Conservation (phyloP, 306 rosid species). For the Rosa persica region DNA sequence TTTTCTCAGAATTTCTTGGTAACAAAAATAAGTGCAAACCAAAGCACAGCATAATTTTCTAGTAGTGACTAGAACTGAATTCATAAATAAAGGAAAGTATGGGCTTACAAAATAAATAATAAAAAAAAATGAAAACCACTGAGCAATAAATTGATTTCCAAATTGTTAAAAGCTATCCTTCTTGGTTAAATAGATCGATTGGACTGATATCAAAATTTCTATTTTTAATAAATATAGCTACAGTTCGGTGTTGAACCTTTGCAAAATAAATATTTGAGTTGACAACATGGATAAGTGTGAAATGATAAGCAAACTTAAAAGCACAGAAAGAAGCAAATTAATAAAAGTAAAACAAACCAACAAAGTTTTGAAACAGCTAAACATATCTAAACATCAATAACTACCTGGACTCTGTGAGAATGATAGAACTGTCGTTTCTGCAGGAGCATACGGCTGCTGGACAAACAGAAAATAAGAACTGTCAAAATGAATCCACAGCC, state of each 20-base stretch:
- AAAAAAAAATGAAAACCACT: neutral
- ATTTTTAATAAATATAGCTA: neutral
- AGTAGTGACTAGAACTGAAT: neutral
- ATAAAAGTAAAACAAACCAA: constrained; percentile 11
- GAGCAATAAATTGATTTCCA: neutral
- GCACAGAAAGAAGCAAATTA: constrained; percentile 15
- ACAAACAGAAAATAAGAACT: constrained; percentile 28
- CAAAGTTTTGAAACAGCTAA: constrained; percentile 15
- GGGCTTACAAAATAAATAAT: too few relatives aligned
- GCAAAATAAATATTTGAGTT: neutral
- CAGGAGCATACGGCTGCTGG: constrained; percentile 90
- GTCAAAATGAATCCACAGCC: constrained; percentile 27
- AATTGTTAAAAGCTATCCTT: neutral
- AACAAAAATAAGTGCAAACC: neutral
- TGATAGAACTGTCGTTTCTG: constrained; percentile 98
- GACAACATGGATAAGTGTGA: neutral
- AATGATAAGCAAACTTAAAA: neutral
- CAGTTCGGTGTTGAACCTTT: neutral
- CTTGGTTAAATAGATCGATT: neutral
- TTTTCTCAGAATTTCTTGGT: neutral
- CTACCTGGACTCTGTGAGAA: constrained; percentile 98
- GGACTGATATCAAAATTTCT: neutral
- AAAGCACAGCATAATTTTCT: neutral
- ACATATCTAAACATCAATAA: constrained; percentile 24
- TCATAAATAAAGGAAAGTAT: neutral